A percentile compares a stretch with the other conserved stretches of the same genome.
phyloP scores from a whole-genome alignment of 768 basidiomycete genomes.

The Kwoniella shandongensis region DNA sequence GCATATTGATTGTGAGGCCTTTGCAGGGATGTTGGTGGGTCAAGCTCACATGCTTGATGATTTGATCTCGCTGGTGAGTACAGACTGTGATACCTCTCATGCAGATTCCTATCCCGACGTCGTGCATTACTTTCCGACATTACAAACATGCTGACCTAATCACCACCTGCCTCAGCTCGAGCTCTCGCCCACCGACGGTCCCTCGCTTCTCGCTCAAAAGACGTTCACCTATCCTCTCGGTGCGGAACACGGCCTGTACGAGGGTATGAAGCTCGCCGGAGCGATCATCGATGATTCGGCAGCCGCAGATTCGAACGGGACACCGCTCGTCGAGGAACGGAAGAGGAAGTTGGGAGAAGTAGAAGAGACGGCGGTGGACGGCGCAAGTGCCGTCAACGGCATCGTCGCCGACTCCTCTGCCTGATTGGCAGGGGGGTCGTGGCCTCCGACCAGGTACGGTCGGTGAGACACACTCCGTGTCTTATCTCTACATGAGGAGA shows the following conservation, averaged over 20 bases:
- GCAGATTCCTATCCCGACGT: neutral
- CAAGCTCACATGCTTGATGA: slow-evolving; percentile 93
- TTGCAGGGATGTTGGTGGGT: slow-evolving; percentile 74
- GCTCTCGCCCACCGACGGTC: slow-evolving; percentile 55
- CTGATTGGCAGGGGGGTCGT: no score
- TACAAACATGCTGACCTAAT: neutral
- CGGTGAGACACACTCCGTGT: no score
- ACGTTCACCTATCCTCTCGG: slow-evolving; percentile 81
- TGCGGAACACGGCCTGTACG: slow-evolving; percentile 71
- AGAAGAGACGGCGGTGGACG: neutral
- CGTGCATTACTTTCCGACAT: neutral
- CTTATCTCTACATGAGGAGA: no score
- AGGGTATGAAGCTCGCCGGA: slow-evolving; percentile 17
- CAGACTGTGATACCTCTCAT: neutral
- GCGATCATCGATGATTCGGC: slow-evolving; percentile 5
- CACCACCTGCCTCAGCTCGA: slow-evolving; percentile 61
- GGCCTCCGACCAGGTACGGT: no score
- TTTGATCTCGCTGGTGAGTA: slow-evolving; percentile 73
- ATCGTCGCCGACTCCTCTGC: no score
- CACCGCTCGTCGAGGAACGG: neutral
- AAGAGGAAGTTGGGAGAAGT: neutral
- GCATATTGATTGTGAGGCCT: slow-evolving; percentile 67
- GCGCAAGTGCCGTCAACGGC: neutral
- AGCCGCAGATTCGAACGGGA: neutral
- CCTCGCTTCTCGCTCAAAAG: slow-evolving; percentile 66